These are phyloP conservation scores for Aurantiochytrium sp. DNA, from an alignment of 108 stramenopile genomes.

Conservation along the genomic window DNA sequence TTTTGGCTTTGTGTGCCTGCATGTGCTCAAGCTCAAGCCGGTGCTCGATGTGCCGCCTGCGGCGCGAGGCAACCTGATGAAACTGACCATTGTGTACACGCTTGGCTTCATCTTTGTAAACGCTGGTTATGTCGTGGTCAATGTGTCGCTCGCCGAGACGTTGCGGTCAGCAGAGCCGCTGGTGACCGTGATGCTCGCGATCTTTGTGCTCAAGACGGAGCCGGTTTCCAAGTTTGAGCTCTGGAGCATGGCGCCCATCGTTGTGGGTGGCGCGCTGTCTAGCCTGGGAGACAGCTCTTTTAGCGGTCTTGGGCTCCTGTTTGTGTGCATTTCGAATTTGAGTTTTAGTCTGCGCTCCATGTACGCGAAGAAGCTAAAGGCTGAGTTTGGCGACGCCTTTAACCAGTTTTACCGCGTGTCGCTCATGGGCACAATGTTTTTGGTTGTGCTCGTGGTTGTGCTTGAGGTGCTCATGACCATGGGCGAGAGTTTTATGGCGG, in stretches of 20 bases:
- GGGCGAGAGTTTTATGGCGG: background rate
- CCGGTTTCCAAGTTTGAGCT: background rate
- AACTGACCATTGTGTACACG: conserved; percentile 1
- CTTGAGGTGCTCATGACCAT: background rate
- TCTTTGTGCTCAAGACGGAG: background rate
- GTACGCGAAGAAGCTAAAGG: background rate
- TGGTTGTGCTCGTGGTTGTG: background rate
- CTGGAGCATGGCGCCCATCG: background rate
- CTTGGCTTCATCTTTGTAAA: background rate
- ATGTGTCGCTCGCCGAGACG: background rate
- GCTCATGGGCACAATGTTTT: background rate
- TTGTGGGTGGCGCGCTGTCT: background rate
- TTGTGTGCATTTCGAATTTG: background rate
- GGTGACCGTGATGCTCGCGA: conserved; percentile 4
- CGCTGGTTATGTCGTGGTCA: background rate
- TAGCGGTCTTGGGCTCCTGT: background rate
- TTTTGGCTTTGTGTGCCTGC: background rate
- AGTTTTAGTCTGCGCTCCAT: background rate
- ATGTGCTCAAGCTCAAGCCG: background rate
- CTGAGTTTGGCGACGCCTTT: background rate
- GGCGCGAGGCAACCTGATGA: background rate
- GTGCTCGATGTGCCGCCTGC: background rate
- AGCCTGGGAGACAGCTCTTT: conserved; percentile 8
- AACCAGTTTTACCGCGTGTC: conserved; percentile 1
- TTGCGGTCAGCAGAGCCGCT: conserved; percentile 9